Conservation (phyloP, 2,329 filamentous ascomycete genomes). For the Triangularia setosa region DNA sequence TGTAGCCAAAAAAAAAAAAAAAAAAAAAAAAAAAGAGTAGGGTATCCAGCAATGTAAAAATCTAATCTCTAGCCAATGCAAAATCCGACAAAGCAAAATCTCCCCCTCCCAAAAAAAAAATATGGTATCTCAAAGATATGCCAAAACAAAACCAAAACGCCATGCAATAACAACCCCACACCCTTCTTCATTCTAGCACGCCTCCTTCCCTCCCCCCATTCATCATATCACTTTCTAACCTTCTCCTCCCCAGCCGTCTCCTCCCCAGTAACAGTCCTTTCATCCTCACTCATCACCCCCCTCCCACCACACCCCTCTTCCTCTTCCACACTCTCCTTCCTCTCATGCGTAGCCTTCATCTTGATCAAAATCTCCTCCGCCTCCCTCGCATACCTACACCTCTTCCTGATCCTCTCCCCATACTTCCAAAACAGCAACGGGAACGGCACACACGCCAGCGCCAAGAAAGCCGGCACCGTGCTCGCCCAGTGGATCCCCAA, state of each 20-base stretch:
- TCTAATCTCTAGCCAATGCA: not conserved
- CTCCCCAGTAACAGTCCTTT: slow-evolving; percentile 16
- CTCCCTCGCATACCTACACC: slow-evolving; percentile 67
- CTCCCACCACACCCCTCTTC: not conserved
- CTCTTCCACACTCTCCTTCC: not conserved
- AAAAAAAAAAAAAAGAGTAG: not conserved
- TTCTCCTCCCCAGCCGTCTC: slow-evolving; percentile 3
- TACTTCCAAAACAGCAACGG: slow-evolving; percentile 75
- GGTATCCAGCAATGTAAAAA: not conserved
- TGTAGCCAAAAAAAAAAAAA: too few relatives aligned
- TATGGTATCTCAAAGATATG: not conserved
- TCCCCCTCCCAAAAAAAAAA: too few relatives aligned
- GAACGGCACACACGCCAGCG: slow-evolving; percentile 67
- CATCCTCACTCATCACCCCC: slow-evolving; percentile 20
- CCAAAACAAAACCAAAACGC: not conserved
- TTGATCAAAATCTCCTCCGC: slow-evolving; percentile 56
- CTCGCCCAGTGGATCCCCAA: slow-evolving; percentile 74
- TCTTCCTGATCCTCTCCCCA: slow-evolving; percentile 58
- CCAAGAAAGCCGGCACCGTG: slow-evolving; percentile 69
- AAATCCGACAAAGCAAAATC: not conserved
- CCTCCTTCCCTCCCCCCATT: not conserved
- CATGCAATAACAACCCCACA: not conserved
- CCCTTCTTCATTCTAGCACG: not conserved
- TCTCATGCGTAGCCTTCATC: slow-evolving; percentile 28
- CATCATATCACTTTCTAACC: not conserved